Base-by-base conservation (phyloP, 495 filamentous ascomycete species). In the Poronia punctata region DNA sequence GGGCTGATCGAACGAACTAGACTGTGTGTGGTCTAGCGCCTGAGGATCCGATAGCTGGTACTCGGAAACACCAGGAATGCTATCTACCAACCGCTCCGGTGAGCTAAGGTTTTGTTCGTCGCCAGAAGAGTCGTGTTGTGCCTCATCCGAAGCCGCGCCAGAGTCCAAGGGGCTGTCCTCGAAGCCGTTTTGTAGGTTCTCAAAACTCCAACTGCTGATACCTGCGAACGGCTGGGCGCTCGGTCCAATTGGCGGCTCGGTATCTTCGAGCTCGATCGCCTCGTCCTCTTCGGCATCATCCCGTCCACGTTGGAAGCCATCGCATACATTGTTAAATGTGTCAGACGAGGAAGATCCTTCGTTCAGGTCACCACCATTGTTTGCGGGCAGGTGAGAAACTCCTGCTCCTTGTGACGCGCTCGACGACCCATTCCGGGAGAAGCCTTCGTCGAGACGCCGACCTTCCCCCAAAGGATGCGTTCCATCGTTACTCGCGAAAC, bases 391-490 rank as follows among this genome's bases (percentile, higher is more conserved):
- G 82, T 58, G 82, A 85, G 63, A 71, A 78, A 60, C 78, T 82
- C 64, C 81, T 72, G 70, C 81, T 85, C 72, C 78, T 73, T 66
- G 70, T 75, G 71, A 84, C 71, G 75, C 79, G 80, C 81, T 84
- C 83, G 83, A 83, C 78, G 76, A 86, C 71, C 82, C 83, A 85
- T 70, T 77, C 70, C 62, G 84, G 82, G 80, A 87, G 75, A 76
- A 86, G 79, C 71, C 68, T 66, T 61, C 82, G 79, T 70, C 85
- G 81, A 87, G 83, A 71, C 79, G 82, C 79, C 67, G 77, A 62
- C 72, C 84, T 80, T 89, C 84, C 83, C 84, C 85, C 82, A 78
- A 75, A 38, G 71, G 70, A n/a, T 60, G 50, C 36, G 62, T 43
- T 30, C 66, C 54, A 18, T 70, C 70, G 35, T 53, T 60, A n/a